Evolutionary conservation across 2,329 filamentous ascomycete genomes (phyloP).

Genomic region (Fusarium sp.): DNA sequence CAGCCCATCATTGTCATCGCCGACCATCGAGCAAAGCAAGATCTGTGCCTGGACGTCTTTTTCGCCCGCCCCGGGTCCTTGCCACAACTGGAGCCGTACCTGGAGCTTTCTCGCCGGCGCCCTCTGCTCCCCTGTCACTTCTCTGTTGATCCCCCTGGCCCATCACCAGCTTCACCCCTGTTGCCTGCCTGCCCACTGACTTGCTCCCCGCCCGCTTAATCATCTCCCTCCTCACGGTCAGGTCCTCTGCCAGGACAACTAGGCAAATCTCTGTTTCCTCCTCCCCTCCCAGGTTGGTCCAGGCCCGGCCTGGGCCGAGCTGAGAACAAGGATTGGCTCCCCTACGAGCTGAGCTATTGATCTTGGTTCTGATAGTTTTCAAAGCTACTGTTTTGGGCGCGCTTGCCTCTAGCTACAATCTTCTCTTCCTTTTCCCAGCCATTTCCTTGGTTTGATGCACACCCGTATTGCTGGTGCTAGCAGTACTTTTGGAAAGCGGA

Average conservation of each 20-base stretch:
- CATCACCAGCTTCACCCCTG: constrained; percentile 1
- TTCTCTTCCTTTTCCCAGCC: constrained; percentile 3
- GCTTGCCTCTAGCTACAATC: neutral
- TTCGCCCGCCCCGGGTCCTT: constrained; percentile 12
- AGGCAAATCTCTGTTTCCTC: constrained; percentile 9
- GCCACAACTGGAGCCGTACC: constrained; percentile 21
- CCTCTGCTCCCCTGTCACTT: neutral
- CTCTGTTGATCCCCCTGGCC: constrained; percentile 4
- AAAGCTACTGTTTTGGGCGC: constrained; percentile 8
- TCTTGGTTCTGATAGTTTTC: constrained; percentile 23
- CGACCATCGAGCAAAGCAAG: constrained; percentile 6
- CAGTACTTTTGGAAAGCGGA: neutral
- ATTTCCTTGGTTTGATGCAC: neutral
- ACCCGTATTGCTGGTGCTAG: neutral
- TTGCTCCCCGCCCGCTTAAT: neutral
- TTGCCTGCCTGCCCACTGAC: neutral
- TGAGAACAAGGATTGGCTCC: constrained; percentile 24
- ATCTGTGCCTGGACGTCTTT: constrained; percentile 6
- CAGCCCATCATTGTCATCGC: neutral
- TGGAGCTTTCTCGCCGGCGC: constrained; percentile 12
- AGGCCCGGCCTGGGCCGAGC: constrained; percentile 29
- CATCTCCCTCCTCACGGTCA: neutral
- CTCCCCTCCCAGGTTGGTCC: constrained; percentile 5
- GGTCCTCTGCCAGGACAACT: neutral
- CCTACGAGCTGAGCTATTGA: constrained; percentile 24